Evolutionary conservation across 2,329 filamentous ascomycete species (phyloP), one percentile per base, ranked within the genome.

Genomic region (Exophiala phaeomuriformis): DNA sequence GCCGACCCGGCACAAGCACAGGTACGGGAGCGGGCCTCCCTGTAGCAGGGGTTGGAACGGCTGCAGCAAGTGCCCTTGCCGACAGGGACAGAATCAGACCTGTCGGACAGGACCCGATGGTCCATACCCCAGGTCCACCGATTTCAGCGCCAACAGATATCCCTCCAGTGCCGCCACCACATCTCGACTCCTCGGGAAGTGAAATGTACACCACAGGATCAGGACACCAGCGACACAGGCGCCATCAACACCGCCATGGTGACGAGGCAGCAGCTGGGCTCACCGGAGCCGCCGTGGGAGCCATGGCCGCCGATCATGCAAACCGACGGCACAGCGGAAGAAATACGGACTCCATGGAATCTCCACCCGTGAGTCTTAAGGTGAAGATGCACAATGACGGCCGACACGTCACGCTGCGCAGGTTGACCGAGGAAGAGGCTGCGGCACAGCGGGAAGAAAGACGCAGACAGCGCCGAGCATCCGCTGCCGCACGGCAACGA

Each of bases 371-470:
- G 44, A 81, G 77, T 31, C 76, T 85, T 51, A 82, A 83, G 65
- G 76, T 84, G 40, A 82, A 82, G 64, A 81, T 83, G 75, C 80
- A 83, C 66, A 77, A 78, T 53, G 80, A 84, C 58, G 80, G 80
- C 28, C 75, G 80, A 5, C 78, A 82, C 62, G 80, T 85, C 35
- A 85, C 82, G 2, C 71, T 85, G 5, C 74, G 81, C 30, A 72
- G 80, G 8, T 69, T 85, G 29, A 81, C 79, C 7, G 78, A 82
- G 61, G 77, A 82, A 67, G 81, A 84, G 70, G 80, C 80, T 9
- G 78, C 78, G 6, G 79, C 79, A 4, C 78, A 79, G 57, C 76
- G 80, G 30, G 77, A 80, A 60, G 76, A 76, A 5, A 70, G 77
- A 56, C 72, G 75, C 45, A 68, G 71, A 56, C 77, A 79, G 44